phyloP scores from a whole-genome alignment of 352 stramenopile species.

The Aphanomyces invadans region DNA sequence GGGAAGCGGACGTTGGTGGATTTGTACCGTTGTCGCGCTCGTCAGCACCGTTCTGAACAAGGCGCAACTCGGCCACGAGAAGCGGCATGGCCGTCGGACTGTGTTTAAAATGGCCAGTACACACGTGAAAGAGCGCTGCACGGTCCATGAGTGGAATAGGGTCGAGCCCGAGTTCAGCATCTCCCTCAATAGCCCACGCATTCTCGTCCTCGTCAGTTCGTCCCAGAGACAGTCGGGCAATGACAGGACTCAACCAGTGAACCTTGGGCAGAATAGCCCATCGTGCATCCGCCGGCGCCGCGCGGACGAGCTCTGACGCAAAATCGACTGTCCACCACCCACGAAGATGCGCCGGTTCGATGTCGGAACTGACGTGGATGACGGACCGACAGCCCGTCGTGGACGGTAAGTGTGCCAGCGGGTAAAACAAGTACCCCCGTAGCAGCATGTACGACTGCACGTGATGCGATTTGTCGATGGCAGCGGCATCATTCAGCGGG shows the following conservation, averaged over 20 bases:
- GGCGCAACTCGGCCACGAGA: slow-evolving; percentile 46
- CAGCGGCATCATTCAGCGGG: no score
- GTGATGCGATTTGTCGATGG: slow-evolving; percentile 32
- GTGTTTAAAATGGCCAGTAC: slow-evolving; percentile 38
- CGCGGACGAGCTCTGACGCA: slow-evolving; percentile 34
- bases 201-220: slow-evolving; percentile 19
- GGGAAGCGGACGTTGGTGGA: slow-evolving; percentile 1
- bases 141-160: slow-evolving; percentile 33
- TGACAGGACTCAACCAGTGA: slow-evolving; percentile 49
- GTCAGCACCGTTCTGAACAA: slow-evolving; percentile 3
- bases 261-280: slow-evolving; percentile 65
- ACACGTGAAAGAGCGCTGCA: slow-evolving; percentile 32
- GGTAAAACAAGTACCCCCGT: slow-evolving; percentile 59
- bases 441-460: slow-evolving; percentile 54
- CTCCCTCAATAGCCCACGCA: slow-evolving; percentile 31
- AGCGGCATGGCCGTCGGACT: slow-evolving; percentile 49
- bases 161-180: slow-evolving; percentile 32
- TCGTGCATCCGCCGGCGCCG: slow-evolving; percentile 36
- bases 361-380: slow-evolving; percentile 28
- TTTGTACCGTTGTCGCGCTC: slow-evolving; percentile 15
- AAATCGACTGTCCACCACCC: slow-evolving; percentile 61
- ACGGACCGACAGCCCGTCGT: slow-evolving; percentile 34
- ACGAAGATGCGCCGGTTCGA: slow-evolving; percentile 41
- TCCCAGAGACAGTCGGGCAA: slow-evolving; percentile 33
- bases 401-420: slow-evolving; percentile 37